These are phyloP conservation scores for Sarcodon sp. DNA, from an alignment of 768 basidiomycete genomes.

Conservation along the genomic window DNA sequence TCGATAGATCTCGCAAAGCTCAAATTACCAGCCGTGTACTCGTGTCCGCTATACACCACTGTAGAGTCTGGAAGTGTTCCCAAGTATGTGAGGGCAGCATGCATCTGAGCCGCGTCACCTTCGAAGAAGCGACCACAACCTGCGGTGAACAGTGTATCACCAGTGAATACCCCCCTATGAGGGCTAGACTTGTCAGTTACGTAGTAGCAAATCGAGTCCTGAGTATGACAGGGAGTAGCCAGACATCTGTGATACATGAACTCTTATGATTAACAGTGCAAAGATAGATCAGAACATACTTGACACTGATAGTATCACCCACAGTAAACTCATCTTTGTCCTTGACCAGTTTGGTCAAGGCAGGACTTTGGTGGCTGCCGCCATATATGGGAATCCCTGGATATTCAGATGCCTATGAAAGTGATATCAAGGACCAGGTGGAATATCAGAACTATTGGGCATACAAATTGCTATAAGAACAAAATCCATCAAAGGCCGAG, in stretches of 20 bases:
- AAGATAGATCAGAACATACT: slow-evolving; percentile 20
- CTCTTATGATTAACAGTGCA: not conserved
- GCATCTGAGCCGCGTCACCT: slow-evolving; percentile 71
- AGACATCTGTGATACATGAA: slow-evolving; percentile 39
- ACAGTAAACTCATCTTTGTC: slow-evolving; percentile 73
- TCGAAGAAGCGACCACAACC: slow-evolving; percentile 96
- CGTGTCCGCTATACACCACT: slow-evolving; percentile 80
- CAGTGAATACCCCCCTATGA: slow-evolving; percentile 65
- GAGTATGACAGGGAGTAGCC: slow-evolving; percentile 89
- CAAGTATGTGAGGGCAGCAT: slow-evolving; percentile 57
- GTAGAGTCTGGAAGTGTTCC: slow-evolving; percentile 69
- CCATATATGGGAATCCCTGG: slow-evolving; percentile 54
- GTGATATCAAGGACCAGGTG: not conserved
- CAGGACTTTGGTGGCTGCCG: slow-evolving; percentile 59
- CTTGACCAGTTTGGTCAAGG: slow-evolving; percentile 60
- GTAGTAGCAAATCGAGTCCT: slow-evolving; percentile 91
- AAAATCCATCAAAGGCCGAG: not conserved
- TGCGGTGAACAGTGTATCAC: slow-evolving; percentile 82
- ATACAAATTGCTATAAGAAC: slow-evolving; percentile 30
- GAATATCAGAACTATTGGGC: slow-evolving; percentile 11
- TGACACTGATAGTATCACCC: slow-evolving; percentile 49
- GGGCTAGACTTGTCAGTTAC: slow-evolving; percentile 32
- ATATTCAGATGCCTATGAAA: slow-evolving; percentile 25
- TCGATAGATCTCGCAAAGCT: slow-evolving; percentile 58
- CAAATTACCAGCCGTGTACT: slow-evolving; percentile 70